These are phyloP conservation scores for Asclepias syriaca DNA, from an alignment of 257 asterid species.

Conservation along the genomic window DNA sequence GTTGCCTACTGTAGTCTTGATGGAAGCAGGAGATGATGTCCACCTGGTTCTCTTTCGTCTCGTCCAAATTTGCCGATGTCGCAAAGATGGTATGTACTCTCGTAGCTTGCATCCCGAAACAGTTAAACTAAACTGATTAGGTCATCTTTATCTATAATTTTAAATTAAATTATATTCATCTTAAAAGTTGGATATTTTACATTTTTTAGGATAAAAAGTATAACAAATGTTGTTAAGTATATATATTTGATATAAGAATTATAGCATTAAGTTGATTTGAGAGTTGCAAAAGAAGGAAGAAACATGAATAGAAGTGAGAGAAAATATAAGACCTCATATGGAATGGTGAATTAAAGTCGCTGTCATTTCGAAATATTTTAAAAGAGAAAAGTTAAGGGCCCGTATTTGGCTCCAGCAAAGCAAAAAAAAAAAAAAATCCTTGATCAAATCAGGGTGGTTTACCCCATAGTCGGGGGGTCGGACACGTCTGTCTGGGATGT, in stretches of 20 bases:
- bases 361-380: neutral
- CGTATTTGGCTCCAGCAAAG: conserved; percentile 4
- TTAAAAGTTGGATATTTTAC: too few species aligned
- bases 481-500: conserved; percentile 8
- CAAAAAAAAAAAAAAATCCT: neutral
- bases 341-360: neutral
- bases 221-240: too few species aligned
- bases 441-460: neutral
- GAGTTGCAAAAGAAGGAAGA: too few species aligned
- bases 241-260: too few species aligned
- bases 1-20: neutral
- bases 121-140: neutral
- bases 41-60: neutral
- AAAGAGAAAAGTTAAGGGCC: neutral
- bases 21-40: neutral
- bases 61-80: too few species aligned
- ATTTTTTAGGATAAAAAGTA: too few species aligned
- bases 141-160: too few species aligned
- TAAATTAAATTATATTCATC: too few species aligned
- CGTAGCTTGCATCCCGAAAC: neutral
- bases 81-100: neutral
- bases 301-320: neutral
- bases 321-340: neutral
- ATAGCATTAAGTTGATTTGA: neutral
- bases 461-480: neutral